Base-by-base conservation (phyloP, 2,329 filamentous ascomycete genomes). In the Calonectria ilicicola region DNA sequence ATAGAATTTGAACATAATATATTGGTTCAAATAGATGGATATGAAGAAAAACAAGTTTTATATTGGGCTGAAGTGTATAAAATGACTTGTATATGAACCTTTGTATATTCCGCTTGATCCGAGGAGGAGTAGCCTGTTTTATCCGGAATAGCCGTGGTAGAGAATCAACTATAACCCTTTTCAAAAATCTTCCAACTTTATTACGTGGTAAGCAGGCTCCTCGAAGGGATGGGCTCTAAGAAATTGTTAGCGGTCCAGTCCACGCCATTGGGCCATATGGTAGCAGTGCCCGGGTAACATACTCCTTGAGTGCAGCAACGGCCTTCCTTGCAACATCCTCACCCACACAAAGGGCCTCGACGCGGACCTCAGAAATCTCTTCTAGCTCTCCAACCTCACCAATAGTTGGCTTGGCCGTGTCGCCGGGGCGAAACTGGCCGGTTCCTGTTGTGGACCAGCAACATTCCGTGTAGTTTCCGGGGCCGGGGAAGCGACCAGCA, bases 231-330 rank as follows among this genome's bases (percentile, higher is more conserved):
- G 53, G 5, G 35, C 53, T 38, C 53, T 60, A 21, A 15, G 21
- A 35, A 6, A 15, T 6, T 3, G 53, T 60, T 15, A 60, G 53
- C 35, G 32, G 21, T 21, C 10, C 26, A 23, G 53, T 4, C 14
- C 23, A n/a, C 21, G 19, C 3, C 12, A 29, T 38, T 60, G n/a
- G 32, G n/a, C 14, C 38, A 38, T 23, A 60, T 19, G 19, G n/a
- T 21, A 23, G 23, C 21, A 38, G 23, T 40, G 53, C 14, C 23
- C 32, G 32, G 53, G 35, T 40, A 14, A 86, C 89, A 78, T 77
- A 93, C 92, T 83, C 86, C 82, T 93, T 94, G 83, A 94, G 80
- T 5, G 91, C 92, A 35, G 86, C 87, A 0, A 94, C 91, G 5
- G 89, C 92, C 47, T 86, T 86, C 74, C 84, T 86, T 0, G 86